phyloP scores from a whole-genome alignment of 495 filamentous ascomycete species.

The Monascus purpureus region DNA sequence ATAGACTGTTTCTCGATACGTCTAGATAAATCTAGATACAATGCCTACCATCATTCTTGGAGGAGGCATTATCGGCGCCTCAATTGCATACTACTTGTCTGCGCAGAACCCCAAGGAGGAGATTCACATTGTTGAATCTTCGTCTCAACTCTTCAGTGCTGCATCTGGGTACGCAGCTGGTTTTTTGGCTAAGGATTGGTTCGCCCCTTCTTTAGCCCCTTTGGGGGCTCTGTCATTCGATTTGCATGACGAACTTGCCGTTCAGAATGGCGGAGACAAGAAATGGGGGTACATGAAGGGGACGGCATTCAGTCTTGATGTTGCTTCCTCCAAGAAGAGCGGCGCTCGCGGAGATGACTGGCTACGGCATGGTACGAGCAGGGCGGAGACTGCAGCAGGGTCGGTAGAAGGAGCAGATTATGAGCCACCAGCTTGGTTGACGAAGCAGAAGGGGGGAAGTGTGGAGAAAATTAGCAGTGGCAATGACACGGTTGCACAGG shows the following conservation, averaged over 20 bases:
- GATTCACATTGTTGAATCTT: constrained; percentile 59
- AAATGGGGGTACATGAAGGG: constrained; percentile 59
- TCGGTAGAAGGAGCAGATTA: constrained; percentile 1
- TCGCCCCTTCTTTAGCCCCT: constrained; percentile 33
- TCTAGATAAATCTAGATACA: too few relatives aligned
- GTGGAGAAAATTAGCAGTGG: constrained; percentile 50
- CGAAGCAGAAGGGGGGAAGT: constrained; percentile 28
- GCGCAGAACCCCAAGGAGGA: constrained; percentile 28
- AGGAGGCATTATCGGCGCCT: constrained; percentile 63
- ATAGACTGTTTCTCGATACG: too few relatives aligned
- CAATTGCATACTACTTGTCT: constrained; percentile 62
- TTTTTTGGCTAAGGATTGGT: constrained; percentile 67
- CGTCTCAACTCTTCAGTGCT: constrained; percentile 48
- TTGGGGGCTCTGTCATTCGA: constrained; percentile 56
- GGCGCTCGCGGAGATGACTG: constrained; percentile 42
- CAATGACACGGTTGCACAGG: constrained; percentile 48
- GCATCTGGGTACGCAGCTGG: constrained; percentile 64
- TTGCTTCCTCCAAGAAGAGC: constrained; percentile 13
- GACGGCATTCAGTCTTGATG: constrained; percentile 40
- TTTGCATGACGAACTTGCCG: constrained; percentile 50
- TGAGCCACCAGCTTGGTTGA: constrained; percentile 43
- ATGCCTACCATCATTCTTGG: constrained; percentile 60
- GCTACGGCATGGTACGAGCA: constrained; percentile 46
- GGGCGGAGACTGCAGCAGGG: constrained; percentile 40
- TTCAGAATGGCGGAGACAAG: constrained; percentile 39